These are phyloP conservation scores for Eucalyptus fibrosa DNA, from an alignment of 345 rosid genomes.

Conservation along the genomic window DNA sequence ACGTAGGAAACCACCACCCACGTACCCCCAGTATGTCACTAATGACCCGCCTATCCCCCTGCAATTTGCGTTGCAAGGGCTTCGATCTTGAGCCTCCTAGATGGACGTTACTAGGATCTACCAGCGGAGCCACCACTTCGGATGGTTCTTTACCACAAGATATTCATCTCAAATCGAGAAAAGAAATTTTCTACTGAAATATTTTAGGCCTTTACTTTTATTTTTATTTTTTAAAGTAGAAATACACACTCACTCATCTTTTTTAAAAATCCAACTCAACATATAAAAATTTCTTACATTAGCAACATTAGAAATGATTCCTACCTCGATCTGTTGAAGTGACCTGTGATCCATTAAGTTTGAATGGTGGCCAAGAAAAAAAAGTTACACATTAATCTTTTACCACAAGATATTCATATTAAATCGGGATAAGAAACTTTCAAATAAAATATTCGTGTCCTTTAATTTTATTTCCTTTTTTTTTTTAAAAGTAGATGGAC, in stretches of 20 bases:
- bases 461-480: not conserved
- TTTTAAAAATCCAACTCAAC: no score
- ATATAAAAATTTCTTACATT: no score
- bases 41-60: no score
- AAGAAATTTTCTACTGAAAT: not conserved
- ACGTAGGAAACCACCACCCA: no score
- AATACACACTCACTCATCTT: not conserved
- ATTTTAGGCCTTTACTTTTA: not conserved
- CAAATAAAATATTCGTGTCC: not conserved
- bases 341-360: not conserved
- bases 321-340: not conserved
- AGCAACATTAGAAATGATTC: no score
- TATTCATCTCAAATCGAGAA: not conserved
- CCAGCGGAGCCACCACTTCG: no score
- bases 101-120: no score
- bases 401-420: not conserved
- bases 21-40: rapidly evolving
- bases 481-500: not conserved
- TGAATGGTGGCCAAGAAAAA: not conserved
- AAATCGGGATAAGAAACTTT: not conserved
- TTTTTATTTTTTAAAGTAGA: not conserved
- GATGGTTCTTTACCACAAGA: not conserved
- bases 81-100: no score
- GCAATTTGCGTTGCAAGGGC: no score
- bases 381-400: not conserved